Percentiles rank a stretch among this genome's conserved stretches.
These are phyloP conservation scores for Cytospora schulzeri DNA, from an alignment of 2,329 filamentous ascomycete genomes.

Conservation along the genomic window DNA sequence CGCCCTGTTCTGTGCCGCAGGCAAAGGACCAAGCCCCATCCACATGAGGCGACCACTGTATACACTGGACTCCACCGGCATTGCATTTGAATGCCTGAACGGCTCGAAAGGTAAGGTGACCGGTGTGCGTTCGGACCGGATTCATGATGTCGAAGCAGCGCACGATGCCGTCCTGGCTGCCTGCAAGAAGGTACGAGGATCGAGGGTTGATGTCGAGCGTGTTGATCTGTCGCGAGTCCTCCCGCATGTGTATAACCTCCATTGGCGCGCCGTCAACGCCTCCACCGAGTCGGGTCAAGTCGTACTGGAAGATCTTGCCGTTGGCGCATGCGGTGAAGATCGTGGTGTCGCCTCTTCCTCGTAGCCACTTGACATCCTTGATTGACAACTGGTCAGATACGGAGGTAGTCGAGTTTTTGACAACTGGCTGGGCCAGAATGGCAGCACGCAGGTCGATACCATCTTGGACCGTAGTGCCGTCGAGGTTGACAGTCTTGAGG, in stretches of 20 bases:
- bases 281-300: constrained; percentile 54
- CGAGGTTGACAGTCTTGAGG: constrained; percentile 61
- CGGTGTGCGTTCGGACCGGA: constrained; percentile 50
- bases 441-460: constrained; percentile 60
- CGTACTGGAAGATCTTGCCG: constrained; percentile 67
- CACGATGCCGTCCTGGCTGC: constrained; percentile 65
- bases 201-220: constrained; percentile 63
- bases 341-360: constrained; percentile 49
- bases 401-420: constrained; percentile 43
- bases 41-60: constrained; percentile 63
- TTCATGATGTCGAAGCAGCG: constrained; percentile 62
- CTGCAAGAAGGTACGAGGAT: constrained; percentile 60
- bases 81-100: constrained; percentile 53
- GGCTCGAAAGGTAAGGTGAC: constrained; percentile 52
- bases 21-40: constrained; percentile 63
- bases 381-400: constrained; percentile 63
- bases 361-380: constrained; percentile 61
- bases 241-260: constrained; percentile 59
- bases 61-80: constrained; percentile 60
- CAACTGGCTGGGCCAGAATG: constrained; percentile 53
- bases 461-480: constrained; percentile 56
- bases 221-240: constrained; percentile 66
- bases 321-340: constrained; percentile 66
- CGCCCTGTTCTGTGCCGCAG: constrained; percentile 64
- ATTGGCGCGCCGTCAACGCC: constrained; percentile 46